These are phyloP conservation scores for Citrus unshiu DNA, from an alignment of 345 rosid species.

Conservation along the genomic window DNA sequence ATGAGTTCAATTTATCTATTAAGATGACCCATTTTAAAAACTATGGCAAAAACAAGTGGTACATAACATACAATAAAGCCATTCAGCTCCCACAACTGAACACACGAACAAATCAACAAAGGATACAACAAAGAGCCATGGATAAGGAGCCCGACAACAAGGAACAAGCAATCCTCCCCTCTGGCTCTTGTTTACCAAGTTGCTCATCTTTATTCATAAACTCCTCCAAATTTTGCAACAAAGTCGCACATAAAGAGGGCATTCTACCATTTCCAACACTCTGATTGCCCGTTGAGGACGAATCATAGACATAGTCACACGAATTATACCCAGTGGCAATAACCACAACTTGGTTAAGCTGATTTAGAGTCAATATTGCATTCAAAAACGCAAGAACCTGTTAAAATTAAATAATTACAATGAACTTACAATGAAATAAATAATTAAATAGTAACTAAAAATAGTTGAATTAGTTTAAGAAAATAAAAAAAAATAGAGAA, in stretches of 20 bases:
- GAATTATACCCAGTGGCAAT: conserved; percentile 83
- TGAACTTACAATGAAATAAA: no score
- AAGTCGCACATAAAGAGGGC: conserved; percentile 45
- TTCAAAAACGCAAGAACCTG: conserved; percentile 88
- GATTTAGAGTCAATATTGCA: conserved; percentile 66
- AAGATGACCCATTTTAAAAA: neutral
- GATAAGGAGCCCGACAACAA: conserved; percentile 87
- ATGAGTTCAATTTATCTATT: neutral
- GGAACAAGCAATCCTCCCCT: conserved; percentile 49
- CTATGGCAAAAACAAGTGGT: neutral
- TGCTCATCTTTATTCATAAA: conserved; percentile 67
- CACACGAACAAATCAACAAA: conserved; percentile 8
- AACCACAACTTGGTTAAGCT: conserved; percentile 74
- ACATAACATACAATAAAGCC: neutral
- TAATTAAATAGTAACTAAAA: neutral
- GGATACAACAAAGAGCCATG: conserved; percentile 99
- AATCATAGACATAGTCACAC: conserved; percentile 77
- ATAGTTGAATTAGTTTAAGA: neutral
- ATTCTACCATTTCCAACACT: conserved; percentile 42
- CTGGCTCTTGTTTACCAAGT: conserved; percentile 38
- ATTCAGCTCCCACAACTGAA: neutral
- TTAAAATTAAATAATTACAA: neutral
- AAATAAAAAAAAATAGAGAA: neutral
- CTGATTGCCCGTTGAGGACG: conserved; percentile 39
- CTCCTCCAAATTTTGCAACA: conserved; percentile 64